These are phyloP conservation scores for Sanghuangporus weigelae DNA, from an alignment of 1,284 basidiomycete genomes.

Conservation along the genomic window DNA sequence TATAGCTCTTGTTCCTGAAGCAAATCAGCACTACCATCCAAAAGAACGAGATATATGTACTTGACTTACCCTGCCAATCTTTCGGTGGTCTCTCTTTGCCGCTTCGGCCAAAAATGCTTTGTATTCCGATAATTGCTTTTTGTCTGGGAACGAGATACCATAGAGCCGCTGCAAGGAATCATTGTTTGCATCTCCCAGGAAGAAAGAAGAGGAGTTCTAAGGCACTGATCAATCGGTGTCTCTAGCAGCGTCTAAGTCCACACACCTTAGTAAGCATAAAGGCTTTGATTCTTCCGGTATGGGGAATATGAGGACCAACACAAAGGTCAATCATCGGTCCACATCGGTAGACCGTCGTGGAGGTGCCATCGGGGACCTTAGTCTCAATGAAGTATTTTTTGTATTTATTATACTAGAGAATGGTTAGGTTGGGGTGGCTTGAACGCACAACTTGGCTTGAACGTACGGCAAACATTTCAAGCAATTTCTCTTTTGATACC, in stretches of 20 bases:
- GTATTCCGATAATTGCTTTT: constrained; percentile 93
- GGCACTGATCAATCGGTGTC: constrained; percentile 5
- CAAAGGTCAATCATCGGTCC: constrained; percentile 99
- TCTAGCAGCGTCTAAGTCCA: neutral
- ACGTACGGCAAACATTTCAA: constrained; percentile 93
- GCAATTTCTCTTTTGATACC: constrained; percentile 87
- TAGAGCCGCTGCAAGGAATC: constrained; percentile 97
- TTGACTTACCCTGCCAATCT: constrained; percentile 74
- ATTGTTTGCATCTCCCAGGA: constrained; percentile 92
- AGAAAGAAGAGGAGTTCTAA: constrained; percentile 97
- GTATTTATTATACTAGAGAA: constrained; percentile 93
- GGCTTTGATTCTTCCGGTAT: constrained; percentile 97
- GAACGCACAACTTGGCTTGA: neutral
- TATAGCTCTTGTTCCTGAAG: constrained; percentile 90
- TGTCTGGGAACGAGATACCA: constrained; percentile 98
- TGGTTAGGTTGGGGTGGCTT: neutral
- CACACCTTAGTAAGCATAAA: constrained; percentile 89
- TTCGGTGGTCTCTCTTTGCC: constrained; percentile 94
- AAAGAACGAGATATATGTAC: neutral
- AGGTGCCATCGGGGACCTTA: constrained; percentile 95
- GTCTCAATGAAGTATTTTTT: constrained; percentile 95
- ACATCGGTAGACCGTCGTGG: constrained; percentile 97
- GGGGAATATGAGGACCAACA: constrained; percentile 95
- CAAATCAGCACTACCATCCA: neutral
- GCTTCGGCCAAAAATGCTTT: constrained; percentile 96